Evolutionary conservation across 2,329 filamentous ascomycete genomes (phyloP), one percentile per base, ranked within the genome.

Genomic region (Boeremia exigua): DNA sequence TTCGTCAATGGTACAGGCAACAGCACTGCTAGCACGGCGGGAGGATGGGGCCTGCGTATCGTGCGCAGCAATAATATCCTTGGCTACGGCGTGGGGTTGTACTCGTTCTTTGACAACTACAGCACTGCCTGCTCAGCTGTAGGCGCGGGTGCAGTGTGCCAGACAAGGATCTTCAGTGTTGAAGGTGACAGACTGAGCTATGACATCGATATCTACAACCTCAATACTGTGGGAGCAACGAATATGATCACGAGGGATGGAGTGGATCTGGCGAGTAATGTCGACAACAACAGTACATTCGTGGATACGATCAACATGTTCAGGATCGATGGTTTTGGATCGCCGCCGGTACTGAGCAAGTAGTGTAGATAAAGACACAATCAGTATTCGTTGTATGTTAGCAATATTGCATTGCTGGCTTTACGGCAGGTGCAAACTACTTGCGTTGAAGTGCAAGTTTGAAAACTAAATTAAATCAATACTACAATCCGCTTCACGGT

Each of bases 51-150:
- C 0, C 75, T 91, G 28, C 81, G 88, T 7, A 79, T 91, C 33
- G 65, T 88, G 37, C 77, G 82, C 60, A 84, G 81, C 32, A 77
- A 75, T 40, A 80, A 84, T 66, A 74, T 90, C 11, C 74, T 82
- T 15, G 74, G 85, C 23, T 88, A 89, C 63, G 87, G 87, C 7
- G 84, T 83, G 0, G 88, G 88, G 0, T 66, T 89, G 12, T 91
- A 91, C 74, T 85, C 81, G 2, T 89, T 89, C 79, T 90, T 88
- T 70, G 80, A 83, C 69, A 85, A 88, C 72, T 88, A 89, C 74
- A 80, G 68, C 56, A 80, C 77, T 0, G 61, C 44, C 1, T 74
- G 71, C 47, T 67, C 65, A 2, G 59, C 53, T 4, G 48, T 62
- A 0, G 60, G 54, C 1, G 60, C 61, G 3, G 58, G 74, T 1